Evolutionary conservation across 352 stramenopile species (phyloP).

Genomic region (Phytophthora pluvialis): DNA sequence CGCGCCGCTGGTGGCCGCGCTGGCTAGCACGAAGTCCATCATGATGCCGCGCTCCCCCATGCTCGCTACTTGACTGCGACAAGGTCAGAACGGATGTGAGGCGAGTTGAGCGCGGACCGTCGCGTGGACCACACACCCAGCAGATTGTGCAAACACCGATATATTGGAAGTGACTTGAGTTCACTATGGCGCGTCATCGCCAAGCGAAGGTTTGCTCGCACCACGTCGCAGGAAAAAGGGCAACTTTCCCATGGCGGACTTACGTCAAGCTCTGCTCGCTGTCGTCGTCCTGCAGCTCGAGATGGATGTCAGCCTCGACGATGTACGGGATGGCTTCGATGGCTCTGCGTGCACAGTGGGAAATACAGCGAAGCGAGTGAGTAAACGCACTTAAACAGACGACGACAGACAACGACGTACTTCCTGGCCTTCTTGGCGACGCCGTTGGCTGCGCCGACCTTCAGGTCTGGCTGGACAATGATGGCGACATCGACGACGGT

Average conservation of each 20-base stretch:
- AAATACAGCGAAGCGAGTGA: not conserved
- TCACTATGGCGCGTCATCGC: constrained; percentile 12
- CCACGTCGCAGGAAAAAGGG: constrained; percentile 28
- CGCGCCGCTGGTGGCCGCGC: constrained; percentile 66
- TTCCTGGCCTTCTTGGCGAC: constrained; percentile 77
- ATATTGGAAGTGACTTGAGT: constrained; percentile 8
- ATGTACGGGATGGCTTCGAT: constrained; percentile 86
- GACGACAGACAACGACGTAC: constrained; percentile 38
- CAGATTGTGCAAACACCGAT: constrained; percentile 23
- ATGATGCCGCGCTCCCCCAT: constrained; percentile 57
- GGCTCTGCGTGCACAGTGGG: constrained; percentile 43
- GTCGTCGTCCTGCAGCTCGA: constrained; percentile 79
- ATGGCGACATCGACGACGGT: constrained; percentile 84
- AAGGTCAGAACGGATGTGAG: constrained; percentile 14
- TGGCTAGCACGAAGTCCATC: constrained; percentile 79
- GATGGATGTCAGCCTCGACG: constrained; percentile 79
- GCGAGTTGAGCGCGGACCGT: not conserved
- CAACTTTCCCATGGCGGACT: constrained; percentile 12
- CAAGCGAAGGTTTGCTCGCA: constrained; percentile 21
- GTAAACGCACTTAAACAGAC: not conserved
- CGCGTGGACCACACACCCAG: constrained; percentile 7
- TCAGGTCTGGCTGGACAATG: constrained; percentile 74
- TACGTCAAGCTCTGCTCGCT: constrained; percentile 18
- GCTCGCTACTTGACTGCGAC: constrained; percentile 1
- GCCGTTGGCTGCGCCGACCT: constrained; percentile 72